Evolutionary conservation across 805 yeast genomes (phyloP), one percentile per base, ranked within the genome.

Genomic region (Kodamaea kakaduensis): DNA sequence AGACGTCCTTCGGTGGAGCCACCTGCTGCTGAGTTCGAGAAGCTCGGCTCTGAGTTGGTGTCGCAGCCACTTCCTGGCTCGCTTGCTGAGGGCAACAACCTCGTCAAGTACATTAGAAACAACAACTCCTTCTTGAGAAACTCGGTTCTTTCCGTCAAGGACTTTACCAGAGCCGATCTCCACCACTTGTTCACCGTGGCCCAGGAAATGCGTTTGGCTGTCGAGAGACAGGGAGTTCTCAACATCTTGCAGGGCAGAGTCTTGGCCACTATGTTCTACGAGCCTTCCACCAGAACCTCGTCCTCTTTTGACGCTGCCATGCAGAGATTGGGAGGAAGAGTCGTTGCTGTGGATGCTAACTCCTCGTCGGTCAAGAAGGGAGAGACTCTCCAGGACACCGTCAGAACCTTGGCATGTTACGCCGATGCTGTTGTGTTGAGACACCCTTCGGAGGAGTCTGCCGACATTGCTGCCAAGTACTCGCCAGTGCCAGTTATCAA

Each of bases 251-350:
- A 81, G 61, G 96, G 97, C 41, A 81, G 95, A 53, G 79, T 93
- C 37, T 72, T 93, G 54, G 86, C 96, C 31, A 94, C 97, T 8
- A 81, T 93, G 71, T 93, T 93, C 72, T 93, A 88, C 63, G 99
- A 93, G 70, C 98, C 99, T 49, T 87, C 96, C 5, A 94, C 99
- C 25, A 78, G 99, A 67, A 93, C 99, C 21, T 78, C 94, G 13
- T 80, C 97, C 15, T 93, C 97, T 1, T 94, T 94, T 59, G 96
- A 93, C 61, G 96, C 96, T 51, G 99, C 99, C 42, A 93, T 93
- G 98, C 97, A 93, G 73, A 84, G 99, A 69, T 74, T 93, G 52
- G 99, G 99, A 61, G 99, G 99, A 58, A 79, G 96, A 64, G 95
- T 88, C 49, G 84, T 94, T 48, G 76, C 94, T 37, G 84, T 93